Base-by-base conservation (phyloP, 345 rosid genomes). In the Bretschneidera sinensis region DNA sequence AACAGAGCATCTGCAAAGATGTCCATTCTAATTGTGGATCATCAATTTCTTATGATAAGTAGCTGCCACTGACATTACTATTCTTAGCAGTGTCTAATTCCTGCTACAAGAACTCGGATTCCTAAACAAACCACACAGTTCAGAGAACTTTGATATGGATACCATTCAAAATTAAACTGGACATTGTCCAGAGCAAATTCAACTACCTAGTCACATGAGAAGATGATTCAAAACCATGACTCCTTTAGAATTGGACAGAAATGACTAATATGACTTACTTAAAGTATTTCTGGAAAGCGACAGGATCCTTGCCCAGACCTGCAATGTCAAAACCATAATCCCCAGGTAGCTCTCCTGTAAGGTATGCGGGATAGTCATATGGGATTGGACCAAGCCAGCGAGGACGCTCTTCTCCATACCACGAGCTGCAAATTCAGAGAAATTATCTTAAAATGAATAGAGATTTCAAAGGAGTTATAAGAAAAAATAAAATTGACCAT, bases 371-470 rank as follows among this genome's bases (percentile, higher is more conserved):
- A 60, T 89, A 92, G 39, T 80, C 80, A 64, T 74, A 92, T 6
- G 91, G 84, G 59, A 92, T 74, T 45, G 97, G 94, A 68, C 97
- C 98, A 73, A 92, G 91, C 98, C 98, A 92, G 33, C 88, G 87
- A 0, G 98, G 98, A 43, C 97, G 89, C 25, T 72, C 81, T 68
- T 85, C 83, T 62, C 98, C 98, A 55, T 92, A 89, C 96, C 97
- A 92, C 55, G 68, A 68, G 79, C 97, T 92, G 89, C 72, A 47
- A 31, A 65, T 60, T 51, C 48, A 47, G 61, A 62, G 9, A 62
- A 70, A 34, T 71, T 65, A 63, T 34, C 55, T 51, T 18, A 56
- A 53, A 55, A 58, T 10, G 48, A 13, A 39, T 13, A n/a, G 3
- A 54, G 19, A 63, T 21, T 25, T 18, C 13, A 54, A 24, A 8